These are phyloP conservation scores for Trifolium fragiferum DNA, from an alignment of 306 rosid species.

Conservation along the genomic window DNA sequence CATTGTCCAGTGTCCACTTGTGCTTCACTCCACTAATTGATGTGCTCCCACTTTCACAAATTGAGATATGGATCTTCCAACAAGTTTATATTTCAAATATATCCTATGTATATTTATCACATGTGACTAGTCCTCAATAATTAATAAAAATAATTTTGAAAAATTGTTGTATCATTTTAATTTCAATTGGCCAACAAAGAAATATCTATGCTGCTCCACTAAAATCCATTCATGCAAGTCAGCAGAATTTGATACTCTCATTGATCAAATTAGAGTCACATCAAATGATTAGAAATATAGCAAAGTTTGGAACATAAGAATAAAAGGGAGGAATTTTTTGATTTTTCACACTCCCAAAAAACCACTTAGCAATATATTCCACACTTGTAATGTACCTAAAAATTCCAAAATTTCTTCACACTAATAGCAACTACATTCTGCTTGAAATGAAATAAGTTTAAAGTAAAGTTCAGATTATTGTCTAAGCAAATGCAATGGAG, in stretches of 20 bases:
- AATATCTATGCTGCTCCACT: not conserved
- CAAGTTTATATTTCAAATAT: too few relatives aligned
- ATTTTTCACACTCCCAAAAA: too few relatives aligned
- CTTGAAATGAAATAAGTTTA: not conserved
- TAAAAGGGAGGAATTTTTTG: not conserved
- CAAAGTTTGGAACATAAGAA: not conserved
- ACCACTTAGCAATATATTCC: not conserved
- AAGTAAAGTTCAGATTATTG: not conserved
- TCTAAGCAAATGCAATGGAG: constrained; percentile 3
- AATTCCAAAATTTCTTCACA: not conserved
- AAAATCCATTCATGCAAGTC: not conserved
- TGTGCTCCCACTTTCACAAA: not conserved
- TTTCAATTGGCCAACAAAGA: not conserved
- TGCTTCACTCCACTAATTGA: not conserved
- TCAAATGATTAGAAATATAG: not conserved
- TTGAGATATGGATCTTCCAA: not conserved
- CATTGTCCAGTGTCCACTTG: not conserved
- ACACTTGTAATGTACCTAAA: not conserved
- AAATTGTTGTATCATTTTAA: not conserved
- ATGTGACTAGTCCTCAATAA: not conserved
- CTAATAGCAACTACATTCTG: not conserved
- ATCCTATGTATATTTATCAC: not conserved
- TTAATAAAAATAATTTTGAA: not conserved
- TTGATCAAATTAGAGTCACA: not conserved
- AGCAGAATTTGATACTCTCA: not conserved